phyloP scores from a whole-genome alignment of 805 yeast species.

The Tetrapisispora nanseiensis region DNA sequence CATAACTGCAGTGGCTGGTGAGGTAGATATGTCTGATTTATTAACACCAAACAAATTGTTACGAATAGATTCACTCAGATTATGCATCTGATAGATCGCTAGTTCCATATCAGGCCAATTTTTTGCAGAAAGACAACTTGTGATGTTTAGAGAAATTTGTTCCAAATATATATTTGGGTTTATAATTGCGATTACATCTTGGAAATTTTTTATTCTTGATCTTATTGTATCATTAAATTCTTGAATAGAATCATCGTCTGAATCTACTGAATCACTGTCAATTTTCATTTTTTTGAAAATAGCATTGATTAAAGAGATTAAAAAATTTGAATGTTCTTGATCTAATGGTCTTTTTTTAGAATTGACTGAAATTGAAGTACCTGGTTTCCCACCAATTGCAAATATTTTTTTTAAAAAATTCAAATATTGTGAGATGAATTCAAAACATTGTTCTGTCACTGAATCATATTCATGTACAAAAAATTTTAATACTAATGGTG shows the following conservation, averaged over 20 bases:
- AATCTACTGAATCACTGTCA: slow-evolving; percentile 67
- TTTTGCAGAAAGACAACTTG: slow-evolving; percentile 30
- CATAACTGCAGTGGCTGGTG: slow-evolving; percentile 50
- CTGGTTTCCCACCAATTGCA: slow-evolving; percentile 33
- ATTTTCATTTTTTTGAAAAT: slow-evolving; percentile 70
- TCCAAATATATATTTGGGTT: slow-evolving; percentile 54
- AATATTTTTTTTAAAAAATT: slow-evolving; percentile 52
- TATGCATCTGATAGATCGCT: slow-evolving; percentile 73
- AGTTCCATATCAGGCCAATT: slow-evolving; percentile 83
- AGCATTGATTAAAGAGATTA: slow-evolving; percentile 56
- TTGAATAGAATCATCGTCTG: slow-evolving; percentile 62
- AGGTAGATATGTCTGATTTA: slow-evolving; percentile 51
- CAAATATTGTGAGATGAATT: slow-evolving; percentile 67
- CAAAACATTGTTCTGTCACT: slow-evolving; percentile 71
- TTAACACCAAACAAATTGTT: slow-evolving; percentile 66
- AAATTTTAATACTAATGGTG: slow-evolving; percentile 65
- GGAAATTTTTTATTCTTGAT: slow-evolving; percentile 61
- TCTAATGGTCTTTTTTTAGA: slow-evolving; percentile 29
- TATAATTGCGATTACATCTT: slow-evolving; percentile 65
- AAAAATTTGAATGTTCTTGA: slow-evolving; percentile 38
- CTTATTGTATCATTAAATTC: slow-evolving; percentile 72
- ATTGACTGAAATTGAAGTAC: slow-evolving; percentile 30
- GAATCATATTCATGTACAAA: slow-evolving; percentile 83
- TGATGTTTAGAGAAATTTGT: slow-evolving; percentile 47
- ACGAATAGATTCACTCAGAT: slow-evolving; percentile 69